Base-by-base conservation (phyloP, 2,329 filamentous ascomycete species). In the Pseudopithomyces maydicus region DNA sequence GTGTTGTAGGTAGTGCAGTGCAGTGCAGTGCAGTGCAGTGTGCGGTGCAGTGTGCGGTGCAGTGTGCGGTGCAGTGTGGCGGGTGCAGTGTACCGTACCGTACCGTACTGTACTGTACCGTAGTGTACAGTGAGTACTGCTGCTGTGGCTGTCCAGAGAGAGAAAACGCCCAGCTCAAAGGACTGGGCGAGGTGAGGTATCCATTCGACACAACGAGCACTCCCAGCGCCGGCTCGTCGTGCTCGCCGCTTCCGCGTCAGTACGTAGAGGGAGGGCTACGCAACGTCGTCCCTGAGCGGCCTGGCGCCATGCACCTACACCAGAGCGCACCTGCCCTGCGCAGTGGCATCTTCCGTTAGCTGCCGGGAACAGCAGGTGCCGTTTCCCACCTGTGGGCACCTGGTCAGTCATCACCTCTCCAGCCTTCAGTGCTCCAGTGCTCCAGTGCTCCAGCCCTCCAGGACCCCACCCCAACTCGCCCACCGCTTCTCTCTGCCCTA, bases 301-400 rank as follows among this genome's bases (percentile, higher is more conserved):
- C 48, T 35, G 48, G 48, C 23, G 48, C 17, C 23, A 41, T 35
- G 38, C 48, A 36, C 48, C 35, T 33, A 42, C n/a, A n/a, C n/a
- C n/a, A n/a, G n/a, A n/a, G n/a, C n/a, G n/a, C n/a, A n/a, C n/a
- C n/a, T n/a, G n/a, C n/a, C n/a, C n/a, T n/a, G n/a, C 29, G 47
- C 35, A 51, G 32, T 42, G 48, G 36, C 48, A 51, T 35, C 23
- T 50, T n/a, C 47, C 47, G 23, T 33, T 35, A 43, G 48, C 33
- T 38, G 48, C 48, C 48, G 47, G 47, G 33, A 50, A 19, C n/a
- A 50, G 47, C 39, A 50, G 47, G 35, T 41, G 35, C 35, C 22
- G 32, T 39, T n/a, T n/a, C n/a, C n/a, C n/a, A n/a, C n/a, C n/a
- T n/a, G n/a, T n/a, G n/a, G n/a, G n/a, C n/a, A n/a, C n/a, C n/a